Percentiles rank a stretch among this genome's conserved stretches.
These are phyloP conservation scores for Trichoderma sp. DNA, from an alignment of 2,329 filamentous ascomycete species.

Conservation along the genomic window DNA sequence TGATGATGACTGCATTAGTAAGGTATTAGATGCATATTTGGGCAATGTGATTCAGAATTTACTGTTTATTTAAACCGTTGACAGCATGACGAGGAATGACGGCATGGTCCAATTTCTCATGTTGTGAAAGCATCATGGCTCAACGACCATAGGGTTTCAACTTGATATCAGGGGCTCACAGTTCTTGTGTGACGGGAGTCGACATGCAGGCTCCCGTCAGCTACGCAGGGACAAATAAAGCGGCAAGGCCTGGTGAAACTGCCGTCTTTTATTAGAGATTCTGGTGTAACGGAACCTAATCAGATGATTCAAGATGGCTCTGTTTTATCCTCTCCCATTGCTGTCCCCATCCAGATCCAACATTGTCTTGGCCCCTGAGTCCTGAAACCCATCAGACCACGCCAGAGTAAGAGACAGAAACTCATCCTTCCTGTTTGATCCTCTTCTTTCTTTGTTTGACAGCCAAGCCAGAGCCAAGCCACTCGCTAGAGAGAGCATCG, in stretches of 20 bases:
- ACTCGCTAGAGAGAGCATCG: neutral
- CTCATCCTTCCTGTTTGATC: neutral
- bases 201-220: neutral
- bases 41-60: neutral
- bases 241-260: neutral
- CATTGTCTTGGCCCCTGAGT: neutral
- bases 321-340: neutral
- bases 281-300: neutral
- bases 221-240: neutral
- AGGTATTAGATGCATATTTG: conserved; percentile 10
- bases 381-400: neutral
- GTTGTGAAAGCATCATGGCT: neutral
- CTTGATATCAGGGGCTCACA: neutral
- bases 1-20: neutral
- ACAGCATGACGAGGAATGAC: neutral
- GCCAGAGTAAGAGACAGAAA: neutral
- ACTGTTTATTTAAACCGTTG: neutral
- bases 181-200: neutral
- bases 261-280: neutral
- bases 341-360: neutral
- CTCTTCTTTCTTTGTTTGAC: neutral
- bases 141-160: neutral
- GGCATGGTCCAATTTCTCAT: neutral
- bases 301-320: neutral
- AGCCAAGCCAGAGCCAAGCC: neutral